Base-by-base conservation (phyloP, 805 yeast species). In the Candida coquimbonensis region DNA sequence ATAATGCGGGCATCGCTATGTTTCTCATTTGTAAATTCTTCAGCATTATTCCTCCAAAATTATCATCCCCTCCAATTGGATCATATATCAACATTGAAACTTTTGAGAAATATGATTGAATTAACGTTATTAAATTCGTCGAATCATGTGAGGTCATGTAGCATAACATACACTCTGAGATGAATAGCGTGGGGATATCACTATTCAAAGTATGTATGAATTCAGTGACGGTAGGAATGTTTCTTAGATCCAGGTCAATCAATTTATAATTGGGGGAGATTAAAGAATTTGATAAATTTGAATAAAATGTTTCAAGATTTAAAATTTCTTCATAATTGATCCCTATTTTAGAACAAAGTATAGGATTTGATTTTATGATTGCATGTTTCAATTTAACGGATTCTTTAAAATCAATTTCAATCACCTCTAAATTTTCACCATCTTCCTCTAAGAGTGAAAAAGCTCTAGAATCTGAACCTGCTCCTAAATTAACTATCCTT, bases 401-500 rank as follows among this genome's bases (percentile, higher is more conserved):
- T 38, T 72, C 75, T 2, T 67, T 59, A 47, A 72, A 79, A 56
- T 79, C 85, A 26, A 79, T 54, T 52, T 79, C 85, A 21, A 73
- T 53, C 50, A 70, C 75, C 8, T 51, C 58, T 26, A 73, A 49
- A n/a, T 53, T 44, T 5, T 59, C 48, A n/a, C 47, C 43, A 19
- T 57, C 38, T 8, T 56, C 34, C 14, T 26, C 16, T 35, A 78
- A 55, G 8, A 72, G 51, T 8, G 62, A 64, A 47, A 76, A 69
- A 37, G 67, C 64, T 50, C 83, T 61, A 7, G 83, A 74, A 41
- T 87, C 90, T 0, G 87, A 71, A 2, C 83, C 85, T 36, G 86
- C 79, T 41, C 87, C 87, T 59, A 83, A 74, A 43, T 80, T 81
- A 3, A 83, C 61, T 7, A 78, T 78, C 61, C 83, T 87, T 34